Base-by-base conservation (phyloP, 164 flowering plant species). In the Stephania japonica region DNA sequence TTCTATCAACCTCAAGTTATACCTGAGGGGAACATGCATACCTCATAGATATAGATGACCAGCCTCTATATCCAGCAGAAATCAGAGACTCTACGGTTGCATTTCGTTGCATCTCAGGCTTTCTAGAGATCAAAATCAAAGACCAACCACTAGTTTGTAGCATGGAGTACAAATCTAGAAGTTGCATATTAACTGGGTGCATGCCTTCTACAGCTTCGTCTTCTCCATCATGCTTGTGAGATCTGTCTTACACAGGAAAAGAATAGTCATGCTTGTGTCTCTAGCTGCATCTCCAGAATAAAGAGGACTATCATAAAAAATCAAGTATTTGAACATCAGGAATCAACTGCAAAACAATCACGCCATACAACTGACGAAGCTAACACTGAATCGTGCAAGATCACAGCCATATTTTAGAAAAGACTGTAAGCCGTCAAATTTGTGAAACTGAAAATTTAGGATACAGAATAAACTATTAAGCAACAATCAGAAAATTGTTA, bases 1-100 rank as follows among this genome's bases (percentile, higher is more conserved):
- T 56, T 21, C 5, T n/a, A 56, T 18, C 63, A 18, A 49, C 18
- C 1, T 18, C 7, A 56, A 18, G 18, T 18, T 16, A 56, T 5
- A 56, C n/a, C 19, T n/a, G 23, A 18, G 64, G n/a, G 61, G 23
- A 43, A 1, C 26, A 66, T 11, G 32, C 16, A n/a, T 43, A 90
- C 95, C 91, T 86, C 91, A 87, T 87, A 38, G 87, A 82, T 82
- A 90, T 76, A 68, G 85, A 79, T 53, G 83, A 82, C 91, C 92
- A 89, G 43, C 80, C 80, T 44, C 80, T 77, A 76, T 75, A 86
- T 72, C 94, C 92, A 13, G 80, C 76, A 74, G 84, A 83, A 56
- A 71, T 61, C 49, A 88, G 88, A 68, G 67, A 70, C 69, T 83
- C 82, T 16, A 72, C 12, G 65, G 84, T 79, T 70, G 79, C 70